Evolutionary conservation across 2,329 filamentous ascomycete species (phyloP), one percentile per base, ranked within the genome.

Genomic region (Venturiaceae sp.): DNA sequence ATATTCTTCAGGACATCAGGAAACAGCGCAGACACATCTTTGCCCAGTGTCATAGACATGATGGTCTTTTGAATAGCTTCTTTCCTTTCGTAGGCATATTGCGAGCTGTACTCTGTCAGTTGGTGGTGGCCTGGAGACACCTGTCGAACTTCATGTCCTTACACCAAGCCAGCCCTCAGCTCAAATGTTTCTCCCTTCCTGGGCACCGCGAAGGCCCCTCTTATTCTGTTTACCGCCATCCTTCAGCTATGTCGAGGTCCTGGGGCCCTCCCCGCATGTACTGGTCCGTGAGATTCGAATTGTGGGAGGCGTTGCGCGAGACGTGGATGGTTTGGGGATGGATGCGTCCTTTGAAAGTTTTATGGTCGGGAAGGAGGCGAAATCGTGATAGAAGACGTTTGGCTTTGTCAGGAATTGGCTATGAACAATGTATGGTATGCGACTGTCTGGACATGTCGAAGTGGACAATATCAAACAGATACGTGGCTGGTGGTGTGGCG

Each of bases 41-140:
- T 99, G 73, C 94, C 94, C 66, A 99, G 74, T 1, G 94, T 99
- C 94, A 99, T 99, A 71, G 94, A 92, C 92, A 97, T 97, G 77
- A 99, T 99, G 64, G 94, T 99, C 81, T 96, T 97, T 72, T 99
- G 94, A 66, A 99, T 99, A 26, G 94, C 89, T 79, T 99, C 94
- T 75, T 99, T 99, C 69, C 84, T 87, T 83, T 99, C 94, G 77
- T 95, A 96, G 61, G 94, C 94, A 87, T 97, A 99, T 78, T 99
- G 94, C 63, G 94, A 99, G 63, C 95, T 82, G 64, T 62, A 58
- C 65, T 75, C 69, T 63, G 69, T 71, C 60, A 71, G 67, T 63
- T 41, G 5, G 26, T 55, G 32, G 28, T 54, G 26, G 13, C 56
- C 33, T 39, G 55, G 57, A 53, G 41, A 36, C 7, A 23, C 30